Base-by-base conservation (phyloP, 2,329 filamentous ascomycete species). In the Sarocladium brachiariae region DNA sequence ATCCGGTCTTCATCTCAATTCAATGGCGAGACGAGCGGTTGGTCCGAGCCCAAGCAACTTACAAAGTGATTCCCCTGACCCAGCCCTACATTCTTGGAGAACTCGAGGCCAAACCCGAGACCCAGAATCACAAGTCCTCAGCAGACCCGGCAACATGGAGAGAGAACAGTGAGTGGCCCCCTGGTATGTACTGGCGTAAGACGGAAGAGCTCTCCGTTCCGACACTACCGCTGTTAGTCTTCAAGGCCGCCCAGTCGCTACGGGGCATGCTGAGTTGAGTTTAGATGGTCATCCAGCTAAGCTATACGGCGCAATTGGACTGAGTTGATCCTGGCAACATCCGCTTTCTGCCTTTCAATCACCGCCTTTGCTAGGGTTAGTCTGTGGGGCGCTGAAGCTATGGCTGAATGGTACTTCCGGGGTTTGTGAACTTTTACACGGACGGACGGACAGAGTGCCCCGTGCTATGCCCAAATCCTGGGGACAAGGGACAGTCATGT, bases 171-270 rank as follows among this genome's bases (percentile, higher is more conserved):
- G n/a, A 33, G 43, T n/a, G 27, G 6, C 43, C 43, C 43, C 33
- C n/a, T 24, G 19, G 10, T 7, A 30, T 30, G 27, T 30, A 30
- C 21, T 31, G 43, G 43, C 43, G 43, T 33, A 47, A 7, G 43
- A 10, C 43, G 43, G 43, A 47, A 47, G 43, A 31, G 43, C 27
- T 16, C 21, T 33, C 43, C 43, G 43, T 47, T 47, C 43, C 43
- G 43, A 47, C n/a, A 33, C 43, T 47, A 47, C 43, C n/a, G 27
- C 43, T 31, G 43, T 16, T 47, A 33, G 43, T 16, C 16, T 19
- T 31, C 16, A 16, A 31, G 25, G 25, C 43, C n/a, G 24, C 18
- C 43, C 21, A 30, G 43, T 16, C 24, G 33, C 25, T 4, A 16
- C 18, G 33, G 33, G 43, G 43, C 19, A 14, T 25, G 43, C 43